phyloP scores from a whole-genome alignment of 2,329 filamentous ascomycete species.

The Meredithiella fracta region DNA sequence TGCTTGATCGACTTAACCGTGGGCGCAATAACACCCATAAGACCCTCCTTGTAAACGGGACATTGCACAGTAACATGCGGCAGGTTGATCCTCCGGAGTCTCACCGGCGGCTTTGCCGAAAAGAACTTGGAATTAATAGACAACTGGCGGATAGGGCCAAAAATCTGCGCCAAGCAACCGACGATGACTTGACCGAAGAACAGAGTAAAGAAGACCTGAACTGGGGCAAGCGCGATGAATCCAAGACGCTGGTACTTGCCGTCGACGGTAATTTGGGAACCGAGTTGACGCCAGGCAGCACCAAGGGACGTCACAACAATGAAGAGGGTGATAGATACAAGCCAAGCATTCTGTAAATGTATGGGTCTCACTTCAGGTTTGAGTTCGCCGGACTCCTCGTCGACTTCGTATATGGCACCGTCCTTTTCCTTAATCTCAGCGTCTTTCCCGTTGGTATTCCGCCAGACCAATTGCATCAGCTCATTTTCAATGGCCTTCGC shows the following conservation, averaged over 20 bases:
- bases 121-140: slow-evolving; percentile 66
- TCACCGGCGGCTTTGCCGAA: slow-evolving; percentile 51
- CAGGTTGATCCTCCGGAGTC: slow-evolving; percentile 39
- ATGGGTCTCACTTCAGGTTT: slow-evolving; percentile 48
- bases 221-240: slow-evolving; percentile 47
- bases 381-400: slow-evolving; percentile 54
- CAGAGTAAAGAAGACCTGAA: slow-evolving; percentile 67
- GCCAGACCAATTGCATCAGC: slow-evolving; percentile 64
- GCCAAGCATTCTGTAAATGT: slow-evolving; percentile 51
- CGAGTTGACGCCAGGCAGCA: slow-evolving; percentile 52
- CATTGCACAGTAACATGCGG: slow-evolving; percentile 72
- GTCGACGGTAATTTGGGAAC: slow-evolving; percentile 52
- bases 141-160: slow-evolving; percentile 60
- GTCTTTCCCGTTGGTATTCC: slow-evolving; percentile 32
- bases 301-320: slow-evolving; percentile 51
- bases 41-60: slow-evolving; percentile 75
- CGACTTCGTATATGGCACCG: slow-evolving; percentile 37
- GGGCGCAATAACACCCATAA: slow-evolving; percentile 56
- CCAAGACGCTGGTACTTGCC: slow-evolving; percentile 44
- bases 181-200: slow-evolving; percentile 69
- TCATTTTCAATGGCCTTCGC: slow-evolving; percentile 59
- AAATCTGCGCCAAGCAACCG: slow-evolving; percentile 56
- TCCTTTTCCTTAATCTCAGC: slow-evolving; percentile 30
- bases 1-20: slow-evolving; percentile 65
- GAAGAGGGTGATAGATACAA: slow-evolving; percentile 50